A percentile compares a stretch with the other conserved stretches of the same genome.
These are phyloP conservation scores for Candida arabinofermentans DNA, from an alignment of 805 yeast species.

Conservation along the genomic window DNA sequence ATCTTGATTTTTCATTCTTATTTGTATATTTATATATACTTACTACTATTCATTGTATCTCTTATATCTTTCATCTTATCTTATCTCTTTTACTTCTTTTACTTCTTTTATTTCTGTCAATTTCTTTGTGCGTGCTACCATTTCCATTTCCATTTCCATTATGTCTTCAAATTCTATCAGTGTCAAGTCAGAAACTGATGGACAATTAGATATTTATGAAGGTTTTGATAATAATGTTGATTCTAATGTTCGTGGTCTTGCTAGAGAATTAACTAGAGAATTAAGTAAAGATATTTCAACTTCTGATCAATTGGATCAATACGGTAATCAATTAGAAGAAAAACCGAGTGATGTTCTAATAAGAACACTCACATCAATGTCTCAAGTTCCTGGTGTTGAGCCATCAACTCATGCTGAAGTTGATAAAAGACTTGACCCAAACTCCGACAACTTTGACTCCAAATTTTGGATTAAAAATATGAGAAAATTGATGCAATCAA, in stretches of 20 bases:
- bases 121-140: background rate
- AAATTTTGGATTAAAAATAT: slow-evolving; percentile 66
- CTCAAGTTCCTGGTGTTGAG: slow-evolving; percentile 45
- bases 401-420: slow-evolving; percentile 29
- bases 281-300: slow-evolving; percentile 6
- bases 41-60: too few species aligned
- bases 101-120: too few species aligned
- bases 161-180: slow-evolving; percentile 22
- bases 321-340: background rate
- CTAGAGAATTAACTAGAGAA: slow-evolving; percentile 33
- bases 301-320: background rate
- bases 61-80: too few species aligned
- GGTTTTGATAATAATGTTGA: slow-evolving; percentile 46
- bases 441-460: slow-evolving; percentile 52
- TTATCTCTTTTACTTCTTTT: too few species aligned
- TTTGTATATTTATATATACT: too few species aligned
- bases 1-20: too few species aligned
- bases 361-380: slow-evolving; percentile 44
- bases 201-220: background rate
- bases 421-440: slow-evolving; percentile 53
- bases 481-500: slow-evolving; percentile 47
- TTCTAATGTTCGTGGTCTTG: slow-evolving; percentile 50
- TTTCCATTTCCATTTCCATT: background rate
- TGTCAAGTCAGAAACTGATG: slow-evolving; percentile 20
- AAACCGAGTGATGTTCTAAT: slow-evolving; percentile 19